Conservation (phyloP, 257 asterid genomes). For the Lycium ferocissimum region DNA sequence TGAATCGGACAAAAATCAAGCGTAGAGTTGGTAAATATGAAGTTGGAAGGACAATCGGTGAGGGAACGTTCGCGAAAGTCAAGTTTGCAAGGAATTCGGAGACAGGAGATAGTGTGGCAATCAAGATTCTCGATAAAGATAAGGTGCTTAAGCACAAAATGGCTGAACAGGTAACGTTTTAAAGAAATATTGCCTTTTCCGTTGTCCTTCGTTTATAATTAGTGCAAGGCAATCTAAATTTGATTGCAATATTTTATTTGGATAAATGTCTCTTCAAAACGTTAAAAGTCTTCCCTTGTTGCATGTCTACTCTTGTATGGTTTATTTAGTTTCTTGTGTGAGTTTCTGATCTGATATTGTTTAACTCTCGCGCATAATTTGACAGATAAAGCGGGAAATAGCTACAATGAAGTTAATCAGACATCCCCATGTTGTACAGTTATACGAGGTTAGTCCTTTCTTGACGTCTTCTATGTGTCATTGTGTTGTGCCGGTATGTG, state of each 20-base stretch:
- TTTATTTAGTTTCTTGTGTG: neutral
- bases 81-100: slow-evolving; percentile 84
- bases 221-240: neutral
- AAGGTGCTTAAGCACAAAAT: slow-evolving; percentile 91
- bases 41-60: slow-evolving; percentile 90
- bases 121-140: slow-evolving; percentile 91
- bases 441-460: slow-evolving; percentile 64
- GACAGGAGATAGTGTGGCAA: slow-evolving; percentile 73
- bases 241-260: neutral
- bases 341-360: slow-evolving; percentile 30
- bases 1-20: slow-evolving; percentile 69
- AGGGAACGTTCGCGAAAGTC: slow-evolving; percentile 92
- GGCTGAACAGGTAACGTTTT: slow-evolving; percentile 80
- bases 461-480: slow-evolving; percentile 15
- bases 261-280: neutral
- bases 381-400: slow-evolving; percentile 87
- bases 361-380: slow-evolving; percentile 25
- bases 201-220: neutral
- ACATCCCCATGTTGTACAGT: slow-evolving; percentile 82
- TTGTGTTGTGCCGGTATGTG: neutral
- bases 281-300: neutral
- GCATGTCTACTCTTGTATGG: neutral
- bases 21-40: slow-evolving; percentile 86
- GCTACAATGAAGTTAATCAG: slow-evolving; percentile 86
- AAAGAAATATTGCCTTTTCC: neutral